These are phyloP conservation scores for Nemania sp. DNA, from an alignment of 2,329 filamentous ascomycete genomes.

Conservation along the genomic window DNA sequence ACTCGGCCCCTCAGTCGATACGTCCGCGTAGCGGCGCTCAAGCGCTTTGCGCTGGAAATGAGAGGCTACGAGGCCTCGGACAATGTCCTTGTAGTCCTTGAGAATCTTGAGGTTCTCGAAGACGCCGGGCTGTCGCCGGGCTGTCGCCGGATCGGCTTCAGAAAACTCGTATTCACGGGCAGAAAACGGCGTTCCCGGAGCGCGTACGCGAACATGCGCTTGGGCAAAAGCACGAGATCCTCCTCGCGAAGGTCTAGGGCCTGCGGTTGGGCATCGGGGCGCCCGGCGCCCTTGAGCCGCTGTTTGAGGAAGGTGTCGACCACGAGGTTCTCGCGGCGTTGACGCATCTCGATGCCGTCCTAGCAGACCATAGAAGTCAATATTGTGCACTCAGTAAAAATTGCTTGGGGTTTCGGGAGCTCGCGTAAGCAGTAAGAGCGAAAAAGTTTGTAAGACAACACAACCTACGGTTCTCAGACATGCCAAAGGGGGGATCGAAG, in stretches of 20 bases:
- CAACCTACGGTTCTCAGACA: no score
- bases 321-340: conserved; percentile 45
- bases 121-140: conserved; percentile 42
- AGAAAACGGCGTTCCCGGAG: conserved; percentile 47
- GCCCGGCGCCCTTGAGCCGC: conserved; percentile 43
- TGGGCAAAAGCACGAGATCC: conserved; percentile 45
- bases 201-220: conserved; percentile 49
- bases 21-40: conserved; percentile 41
- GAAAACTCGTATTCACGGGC: conserved; percentile 43
- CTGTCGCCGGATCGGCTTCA: conserved; percentile 44
- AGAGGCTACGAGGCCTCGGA: conserved; percentile 46
- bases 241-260: conserved; percentile 35
- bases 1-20: conserved; percentile 34
- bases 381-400: no score
- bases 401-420: no score
- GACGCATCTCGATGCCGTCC: conserved; percentile 44
- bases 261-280: conserved; percentile 41
- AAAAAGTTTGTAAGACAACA: no score
- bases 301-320: conserved; percentile 43
- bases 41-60: conserved; percentile 48
- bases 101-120: conserved; percentile 49
- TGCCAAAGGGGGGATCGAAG: no score
- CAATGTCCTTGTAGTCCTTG: conserved; percentile 48
- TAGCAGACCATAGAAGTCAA: no score
- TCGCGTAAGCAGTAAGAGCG: no score